These are phyloP conservation scores for Termitomyces eurrhizus DNA, from an alignment of 768 basidiomycete genomes.

Conservation along the genomic window DNA sequence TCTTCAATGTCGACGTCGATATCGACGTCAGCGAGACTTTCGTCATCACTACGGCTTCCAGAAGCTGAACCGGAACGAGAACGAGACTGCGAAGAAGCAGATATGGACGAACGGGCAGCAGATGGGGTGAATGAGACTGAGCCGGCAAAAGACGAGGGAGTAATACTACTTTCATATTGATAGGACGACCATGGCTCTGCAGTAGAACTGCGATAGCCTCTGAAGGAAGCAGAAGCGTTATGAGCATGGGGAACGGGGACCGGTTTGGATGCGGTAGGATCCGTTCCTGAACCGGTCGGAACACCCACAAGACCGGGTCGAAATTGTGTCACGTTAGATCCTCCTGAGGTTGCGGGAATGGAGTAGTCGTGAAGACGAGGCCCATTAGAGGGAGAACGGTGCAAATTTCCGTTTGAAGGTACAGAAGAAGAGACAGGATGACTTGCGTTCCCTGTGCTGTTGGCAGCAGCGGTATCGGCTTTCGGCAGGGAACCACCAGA, in stretches of 20 bases:
- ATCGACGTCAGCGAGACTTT: slow-evolving; percentile 29
- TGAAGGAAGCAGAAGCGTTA: slow-evolving; percentile 10
- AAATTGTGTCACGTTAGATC: slow-evolving; percentile 47
- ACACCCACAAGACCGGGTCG: slow-evolving; percentile 52
- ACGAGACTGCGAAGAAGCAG: slow-evolving; percentile 29
- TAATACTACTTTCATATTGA: slow-evolving; percentile 15
- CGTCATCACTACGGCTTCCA: slow-evolving; percentile 29
- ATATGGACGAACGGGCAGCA: slow-evolving; percentile 48
- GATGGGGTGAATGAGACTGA: slow-evolving; percentile 15
- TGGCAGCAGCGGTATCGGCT: slow-evolving; percentile 27
- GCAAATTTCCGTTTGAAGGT: slow-evolving; percentile 30
- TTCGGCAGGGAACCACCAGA: slow-evolving; percentile 66
- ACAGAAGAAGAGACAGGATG: slow-evolving; percentile 50
- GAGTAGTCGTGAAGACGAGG: slow-evolving; percentile 68
- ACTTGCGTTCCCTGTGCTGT: slow-evolving; percentile 13
- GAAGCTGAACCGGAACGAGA: slow-evolving; percentile 30
- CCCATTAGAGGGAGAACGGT: slow-evolving; percentile 34
- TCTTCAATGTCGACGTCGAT: slow-evolving; percentile 23
- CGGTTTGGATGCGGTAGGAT: slow-evolving; percentile 26
- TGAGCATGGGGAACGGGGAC: slow-evolving; percentile 26
- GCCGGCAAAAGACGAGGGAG: slow-evolving; percentile 21
- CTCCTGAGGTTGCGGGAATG: slow-evolving; percentile 33
- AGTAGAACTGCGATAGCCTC: slow-evolving; percentile 23
- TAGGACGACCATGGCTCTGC: slow-evolving; percentile 31
- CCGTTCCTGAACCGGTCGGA: slow-evolving; percentile 20